These are phyloP conservation scores for Fusarium incarnatum DNA, from an alignment of 2,329 filamentous ascomycete genomes.

Conservation along the genomic window DNA sequence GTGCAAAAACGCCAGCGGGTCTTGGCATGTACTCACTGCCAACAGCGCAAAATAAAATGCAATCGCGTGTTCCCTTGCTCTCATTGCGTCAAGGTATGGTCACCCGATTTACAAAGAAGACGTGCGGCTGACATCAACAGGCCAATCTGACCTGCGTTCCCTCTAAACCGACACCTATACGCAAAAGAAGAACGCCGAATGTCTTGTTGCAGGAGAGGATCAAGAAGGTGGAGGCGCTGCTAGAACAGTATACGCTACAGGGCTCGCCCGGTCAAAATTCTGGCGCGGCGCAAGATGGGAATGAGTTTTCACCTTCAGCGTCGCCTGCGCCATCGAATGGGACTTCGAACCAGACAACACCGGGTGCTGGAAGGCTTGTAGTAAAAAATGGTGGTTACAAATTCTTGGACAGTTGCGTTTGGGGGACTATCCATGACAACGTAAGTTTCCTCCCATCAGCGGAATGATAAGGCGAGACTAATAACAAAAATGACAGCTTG, in stretches of 20 bases:
- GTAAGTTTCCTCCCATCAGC: background rate
- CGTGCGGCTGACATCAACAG: background rate
- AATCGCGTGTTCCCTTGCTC: slow-evolving; percentile 21
- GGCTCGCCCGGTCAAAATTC: background rate
- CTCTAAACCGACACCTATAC: slow-evolving; percentile 12
- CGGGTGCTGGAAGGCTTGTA: slow-evolving; percentile 9
- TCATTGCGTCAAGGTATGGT: background rate
- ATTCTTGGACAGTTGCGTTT: slow-evolving; percentile 10
- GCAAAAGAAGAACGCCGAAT: slow-evolving; percentile 25
- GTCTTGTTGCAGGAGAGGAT: slow-evolving; percentile 6
- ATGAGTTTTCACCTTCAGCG: background rate
- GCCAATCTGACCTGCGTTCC: slow-evolving; percentile 6
- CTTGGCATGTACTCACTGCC: slow-evolving; percentile 23
- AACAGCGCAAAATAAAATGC: slow-evolving; percentile 26
- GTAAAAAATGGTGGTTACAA: slow-evolving; percentile 18
- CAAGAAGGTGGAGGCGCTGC: slow-evolving; percentile 9
- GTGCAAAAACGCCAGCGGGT: slow-evolving; percentile 2
- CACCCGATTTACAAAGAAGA: rapidly evolving
- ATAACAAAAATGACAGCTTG: background rate
- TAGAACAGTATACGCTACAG: slow-evolving; percentile 12
- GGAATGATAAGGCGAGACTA: no score
- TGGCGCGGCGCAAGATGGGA: background rate
- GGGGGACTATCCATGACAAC: slow-evolving; percentile 10
- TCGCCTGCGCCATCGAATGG: background rate
- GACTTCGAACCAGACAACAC: rapidly evolving